Percentiles rank a stretch among this genome's conserved stretches.
Conservation (phyloP, 768 basidiomycete species). For the Lanmaoa pseudosensibilis region DNA sequence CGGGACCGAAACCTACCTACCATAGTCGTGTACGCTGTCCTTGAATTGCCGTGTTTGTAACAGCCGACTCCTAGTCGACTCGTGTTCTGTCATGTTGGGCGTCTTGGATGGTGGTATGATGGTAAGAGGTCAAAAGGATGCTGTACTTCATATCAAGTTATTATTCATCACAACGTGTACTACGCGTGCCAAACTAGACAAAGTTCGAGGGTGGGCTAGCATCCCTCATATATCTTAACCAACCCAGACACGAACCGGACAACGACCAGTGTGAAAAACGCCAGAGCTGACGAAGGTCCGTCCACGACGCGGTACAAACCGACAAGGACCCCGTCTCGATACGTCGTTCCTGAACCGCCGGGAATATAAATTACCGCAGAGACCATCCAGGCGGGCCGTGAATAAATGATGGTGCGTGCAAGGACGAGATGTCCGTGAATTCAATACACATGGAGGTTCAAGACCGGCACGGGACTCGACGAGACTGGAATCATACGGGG, state of each 20-base stretch:
- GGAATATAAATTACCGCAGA: constrained; percentile 18
- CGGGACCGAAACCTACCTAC: constrained; percentile 28
- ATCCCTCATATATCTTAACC: background rate
- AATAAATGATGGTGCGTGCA: constrained; percentile 3
- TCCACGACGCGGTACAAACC: background rate
- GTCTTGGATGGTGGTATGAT: background rate
- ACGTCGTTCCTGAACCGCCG: background rate
- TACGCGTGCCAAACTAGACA: background rate
- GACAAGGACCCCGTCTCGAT: background rate
- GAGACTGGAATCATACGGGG: background rate
- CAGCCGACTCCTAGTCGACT: constrained; percentile 2
- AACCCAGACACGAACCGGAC: background rate
- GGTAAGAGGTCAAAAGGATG: background rate
- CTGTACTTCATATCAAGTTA: background rate
- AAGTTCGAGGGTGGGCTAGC: background rate
- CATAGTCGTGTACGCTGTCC: constrained; percentile 44
- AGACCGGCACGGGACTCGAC: constrained; percentile 1
- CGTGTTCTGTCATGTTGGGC: background rate
- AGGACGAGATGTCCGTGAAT: background rate
- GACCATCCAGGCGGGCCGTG: background rate
- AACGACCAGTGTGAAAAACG: background rate
- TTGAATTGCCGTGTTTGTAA: constrained; percentile 32
- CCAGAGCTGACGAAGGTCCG: background rate
- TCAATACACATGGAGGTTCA: background rate
- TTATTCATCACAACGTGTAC: constrained; percentile 10